A percentile compares a stretch with the other conserved stretches of the same genome.
These are phyloP conservation scores for Pinus taeda DNA, from an alignment of 75 land plant genomes.

Conservation along the genomic window DNA sequence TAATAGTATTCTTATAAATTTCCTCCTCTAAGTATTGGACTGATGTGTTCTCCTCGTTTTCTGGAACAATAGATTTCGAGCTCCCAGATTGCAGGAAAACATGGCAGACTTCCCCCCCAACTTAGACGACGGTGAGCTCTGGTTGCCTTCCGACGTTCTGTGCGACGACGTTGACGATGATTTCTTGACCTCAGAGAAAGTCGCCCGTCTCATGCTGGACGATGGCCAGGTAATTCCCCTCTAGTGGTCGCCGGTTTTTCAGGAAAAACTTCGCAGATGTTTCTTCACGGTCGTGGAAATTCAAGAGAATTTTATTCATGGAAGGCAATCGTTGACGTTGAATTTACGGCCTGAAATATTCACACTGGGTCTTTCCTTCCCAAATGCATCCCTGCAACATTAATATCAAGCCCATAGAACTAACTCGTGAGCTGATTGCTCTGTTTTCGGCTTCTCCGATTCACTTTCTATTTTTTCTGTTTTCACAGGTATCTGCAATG, in stretches of 20 bases:
- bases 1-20: too few species aligned
- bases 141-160: slow-evolving; percentile 35
- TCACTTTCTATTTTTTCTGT: not conserved
- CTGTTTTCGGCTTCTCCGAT: too few species aligned
- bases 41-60: not conserved
- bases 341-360: too few species aligned
- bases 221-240: not conserved
- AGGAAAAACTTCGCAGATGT: too few species aligned
- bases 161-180: not conserved
- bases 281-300: not conserved
- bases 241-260: too few species aligned
- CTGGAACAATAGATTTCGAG: not conserved
- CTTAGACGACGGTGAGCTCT: slow-evolving; percentile 30
- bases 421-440: too few species aligned
- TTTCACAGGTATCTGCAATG: not conserved
- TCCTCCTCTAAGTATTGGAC: not conserved
- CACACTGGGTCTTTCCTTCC: too few species aligned
- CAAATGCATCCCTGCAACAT: too few species aligned
- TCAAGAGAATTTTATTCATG: not conserved
- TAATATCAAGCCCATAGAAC: too few species aligned
- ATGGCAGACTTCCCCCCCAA: slow-evolving; percentile 30
- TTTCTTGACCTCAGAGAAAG: not conserved
- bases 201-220: not conserved
- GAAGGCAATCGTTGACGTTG: too few species aligned
- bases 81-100: not conserved